These are phyloP conservation scores for Ilyonectria destructans DNA, from an alignment of 2,329 filamentous ascomycete species.

Conservation along the genomic window DNA sequence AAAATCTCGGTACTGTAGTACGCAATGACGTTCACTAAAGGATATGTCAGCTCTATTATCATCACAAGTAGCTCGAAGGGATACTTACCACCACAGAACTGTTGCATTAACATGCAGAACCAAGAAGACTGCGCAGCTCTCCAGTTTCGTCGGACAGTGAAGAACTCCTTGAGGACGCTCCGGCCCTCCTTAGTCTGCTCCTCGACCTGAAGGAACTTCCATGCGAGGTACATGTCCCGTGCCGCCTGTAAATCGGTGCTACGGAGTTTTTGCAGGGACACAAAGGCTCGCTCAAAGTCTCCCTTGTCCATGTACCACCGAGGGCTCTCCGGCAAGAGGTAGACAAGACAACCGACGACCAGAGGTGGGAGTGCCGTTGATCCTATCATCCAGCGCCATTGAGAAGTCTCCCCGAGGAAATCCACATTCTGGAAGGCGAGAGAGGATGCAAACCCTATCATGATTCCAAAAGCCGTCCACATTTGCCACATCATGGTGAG, in stretches of 20 bases:
- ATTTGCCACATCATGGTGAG: conserved; percentile 84
- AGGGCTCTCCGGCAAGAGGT: conserved; percentile 72
- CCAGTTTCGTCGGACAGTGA: conserved; percentile 51
- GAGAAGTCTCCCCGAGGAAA: conserved; percentile 57
- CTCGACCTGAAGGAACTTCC: conserved; percentile 55
- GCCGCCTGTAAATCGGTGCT: conserved; percentile 64
- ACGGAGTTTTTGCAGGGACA: conserved; percentile 63
- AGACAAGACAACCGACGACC: conserved; percentile 72
- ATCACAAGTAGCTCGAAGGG: conserved; percentile 21
- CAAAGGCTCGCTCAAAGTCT: conserved; percentile 61
- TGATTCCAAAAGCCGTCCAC: conserved; percentile 58
- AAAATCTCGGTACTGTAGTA: conserved; percentile 54
- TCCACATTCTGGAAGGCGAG: conserved; percentile 67
- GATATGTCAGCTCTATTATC: conserved; percentile 58
- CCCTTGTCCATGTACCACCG: conserved; percentile 67
- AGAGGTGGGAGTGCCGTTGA: conserved; percentile 70
- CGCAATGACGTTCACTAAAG: conserved; percentile 55
- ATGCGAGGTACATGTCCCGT: conserved; percentile 66
- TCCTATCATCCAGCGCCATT: conserved; percentile 75
- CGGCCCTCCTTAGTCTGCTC: conserved; percentile 45
- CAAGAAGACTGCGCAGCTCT: conserved; percentile 53
- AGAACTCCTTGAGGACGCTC: conserved; percentile 49
- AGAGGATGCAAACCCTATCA: conserved; percentile 67
- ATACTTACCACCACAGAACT: conserved; percentile 63
- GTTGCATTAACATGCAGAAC: conserved; percentile 57